phyloP scores from a whole-genome alignment of 2,329 filamentous ascomycete species.

The Septoria petroselini region DNA sequence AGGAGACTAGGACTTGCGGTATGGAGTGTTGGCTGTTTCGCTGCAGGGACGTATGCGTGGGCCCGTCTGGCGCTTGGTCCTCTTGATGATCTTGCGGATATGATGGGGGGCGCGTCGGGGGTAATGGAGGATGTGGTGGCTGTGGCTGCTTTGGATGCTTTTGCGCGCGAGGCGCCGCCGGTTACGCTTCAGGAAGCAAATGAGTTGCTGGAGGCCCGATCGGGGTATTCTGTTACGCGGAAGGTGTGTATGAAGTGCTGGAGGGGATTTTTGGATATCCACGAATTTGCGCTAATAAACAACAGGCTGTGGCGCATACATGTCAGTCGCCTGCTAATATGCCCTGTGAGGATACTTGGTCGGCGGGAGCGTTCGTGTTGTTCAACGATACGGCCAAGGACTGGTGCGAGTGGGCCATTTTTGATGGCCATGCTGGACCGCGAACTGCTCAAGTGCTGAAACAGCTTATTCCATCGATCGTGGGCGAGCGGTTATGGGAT shows the following conservation, averaged over 20 bases:
- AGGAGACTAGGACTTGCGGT: conserved; percentile 25
- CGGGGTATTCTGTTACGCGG: conserved; percentile 28
- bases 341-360: conserved; percentile 34
- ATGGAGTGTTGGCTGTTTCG: conserved; percentile 27
- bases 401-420: conserved; percentile 41
- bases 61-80: conserved; percentile 15
- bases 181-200: conserved; percentile 27
- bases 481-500: conserved; percentile 26
- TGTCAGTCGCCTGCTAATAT: conserved; percentile 32
- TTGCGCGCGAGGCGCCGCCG: conserved; percentile 24
- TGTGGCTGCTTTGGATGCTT: conserved; percentile 21
- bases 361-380: conserved; percentile 24
- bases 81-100: conserved; percentile 11
- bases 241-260: conserved; percentile 10
- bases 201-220: conserved; percentile 23
- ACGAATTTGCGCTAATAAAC: background rate
- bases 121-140: conserved; percentile 23
- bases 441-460: conserved; percentile 33
- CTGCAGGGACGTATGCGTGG: conserved; percentile 24
- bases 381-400: conserved; percentile 27
- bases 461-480: conserved; percentile 24
- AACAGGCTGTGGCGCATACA: conserved; percentile 27
- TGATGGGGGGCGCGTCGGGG: conserved; percentile 11
- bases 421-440: conserved; percentile 43
- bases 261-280: background rate